phyloP scores from a whole-genome alignment of 2,329 filamentous ascomycete species.

The Trichoderma oligosporum region DNA sequence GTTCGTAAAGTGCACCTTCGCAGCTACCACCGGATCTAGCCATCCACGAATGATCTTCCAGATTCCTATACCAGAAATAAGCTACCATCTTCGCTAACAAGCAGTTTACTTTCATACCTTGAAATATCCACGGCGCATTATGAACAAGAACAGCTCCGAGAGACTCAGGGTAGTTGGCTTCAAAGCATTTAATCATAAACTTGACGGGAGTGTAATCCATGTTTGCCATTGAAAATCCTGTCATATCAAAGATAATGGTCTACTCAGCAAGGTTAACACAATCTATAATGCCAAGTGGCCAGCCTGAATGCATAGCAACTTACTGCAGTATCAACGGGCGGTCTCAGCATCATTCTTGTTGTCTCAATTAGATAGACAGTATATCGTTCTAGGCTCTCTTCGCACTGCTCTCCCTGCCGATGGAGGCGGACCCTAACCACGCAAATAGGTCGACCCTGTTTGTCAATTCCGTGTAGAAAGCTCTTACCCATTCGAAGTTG shows the following conservation, averaged over 20 bases:
- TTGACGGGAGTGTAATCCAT: constrained; percentile 98
- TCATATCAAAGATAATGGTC: constrained; percentile 96
- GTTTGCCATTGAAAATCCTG: constrained; percentile 85
- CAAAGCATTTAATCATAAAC: constrained; percentile 99
- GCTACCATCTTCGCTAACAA: not conserved
- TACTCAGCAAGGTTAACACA: constrained; percentile 33
- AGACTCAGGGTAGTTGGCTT: constrained; percentile 95
- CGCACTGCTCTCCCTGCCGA: constrained; percentile 74
- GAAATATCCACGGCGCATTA: constrained; percentile 96
- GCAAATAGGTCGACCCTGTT: constrained; percentile 79
- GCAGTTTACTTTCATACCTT: constrained; percentile 52
- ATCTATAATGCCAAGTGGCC: not conserved
- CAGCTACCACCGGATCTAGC: constrained; percentile 93
- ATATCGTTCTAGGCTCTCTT: constrained; percentile 77
- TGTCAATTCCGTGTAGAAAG: constrained; percentile 84
- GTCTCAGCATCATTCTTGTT: constrained; percentile 73
- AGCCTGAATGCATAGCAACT: constrained; percentile 36
- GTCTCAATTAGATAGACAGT: constrained; percentile 96
- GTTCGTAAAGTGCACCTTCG: constrained; percentile 91
- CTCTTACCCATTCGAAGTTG: constrained; percentile 91
- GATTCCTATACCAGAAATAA: constrained; percentile 56
- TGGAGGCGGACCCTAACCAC: constrained; percentile 81
- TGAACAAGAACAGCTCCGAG: constrained; percentile 88
- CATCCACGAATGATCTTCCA: constrained; percentile 95
- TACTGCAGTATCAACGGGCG: constrained; percentile 87